Conservation (phyloP, 2,329 filamentous ascomycete species). For the Ceratocystis harringtonii region DNA sequence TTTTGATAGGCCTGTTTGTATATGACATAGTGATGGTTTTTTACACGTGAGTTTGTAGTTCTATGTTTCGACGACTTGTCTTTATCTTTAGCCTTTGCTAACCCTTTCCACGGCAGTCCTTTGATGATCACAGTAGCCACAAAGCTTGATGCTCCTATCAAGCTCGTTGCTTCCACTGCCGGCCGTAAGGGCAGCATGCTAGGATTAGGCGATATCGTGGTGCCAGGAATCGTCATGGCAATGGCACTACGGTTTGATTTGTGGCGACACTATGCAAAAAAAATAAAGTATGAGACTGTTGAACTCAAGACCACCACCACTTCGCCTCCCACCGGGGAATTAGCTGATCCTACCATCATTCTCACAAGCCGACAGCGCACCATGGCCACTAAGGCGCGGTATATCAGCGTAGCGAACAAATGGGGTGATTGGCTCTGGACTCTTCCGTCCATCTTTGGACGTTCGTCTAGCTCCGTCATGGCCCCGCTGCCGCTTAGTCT, state of each 20-base stretch:
- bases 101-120: slow-evolving; percentile 34
- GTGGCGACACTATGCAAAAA: slow-evolving; percentile 62
- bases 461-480: slow-evolving; percentile 17
- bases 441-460: background rate
- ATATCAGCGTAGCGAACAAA: slow-evolving; percentile 47
- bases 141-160: slow-evolving; percentile 80
- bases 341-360: slow-evolving; percentile 19
- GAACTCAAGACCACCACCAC: slow-evolving; percentile 2
- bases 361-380: slow-evolving; percentile 21
- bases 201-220: slow-evolving; percentile 82
- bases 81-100: slow-evolving; percentile 15
- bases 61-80: background rate
- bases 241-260: slow-evolving; percentile 85
- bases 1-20: slow-evolving; percentile 69
- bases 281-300: slow-evolving; percentile 34
- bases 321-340: no score
- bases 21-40: slow-evolving; percentile 94
- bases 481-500: background rate
- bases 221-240: slow-evolving; percentile 81
- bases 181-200: slow-evolving; percentile 65
- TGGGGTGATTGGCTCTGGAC: slow-evolving; percentile 85
- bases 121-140: slow-evolving; percentile 82
- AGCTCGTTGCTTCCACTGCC: slow-evolving; percentile 60
- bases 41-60: slow-evolving; percentile 46
- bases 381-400: slow-evolving; percentile 37